Conservation (phyloP, 345 rosid genomes). For the Raphanus raphanistrum region DNA sequence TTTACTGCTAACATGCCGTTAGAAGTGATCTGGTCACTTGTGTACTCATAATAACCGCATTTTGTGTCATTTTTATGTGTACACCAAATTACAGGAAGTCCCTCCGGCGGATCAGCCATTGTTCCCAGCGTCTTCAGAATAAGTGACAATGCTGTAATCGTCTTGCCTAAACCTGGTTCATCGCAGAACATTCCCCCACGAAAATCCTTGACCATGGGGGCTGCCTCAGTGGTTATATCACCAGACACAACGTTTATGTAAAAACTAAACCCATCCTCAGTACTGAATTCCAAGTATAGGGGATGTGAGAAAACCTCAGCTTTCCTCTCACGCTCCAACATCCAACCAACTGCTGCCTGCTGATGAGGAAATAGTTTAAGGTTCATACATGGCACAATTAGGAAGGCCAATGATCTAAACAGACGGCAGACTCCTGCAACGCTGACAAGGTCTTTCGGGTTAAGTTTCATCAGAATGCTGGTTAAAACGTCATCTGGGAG, state of each 20-base stretch:
- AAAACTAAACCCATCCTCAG: conserved; percentile 75
- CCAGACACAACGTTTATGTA: conserved; percentile 70
- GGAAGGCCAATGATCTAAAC: conserved; percentile 63
- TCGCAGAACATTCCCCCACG: conserved; percentile 97
- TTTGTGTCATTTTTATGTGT: conserved; percentile 57
- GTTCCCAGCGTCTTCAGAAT: conserved; percentile 88
- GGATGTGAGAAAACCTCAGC: conserved; percentile 67
- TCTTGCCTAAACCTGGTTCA: conserved; percentile 98
- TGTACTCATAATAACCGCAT: conserved; percentile 82
- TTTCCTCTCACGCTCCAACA: conserved; percentile 82
- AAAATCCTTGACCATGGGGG: conserved; percentile 77
- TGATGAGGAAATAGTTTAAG: conserved; percentile 92
- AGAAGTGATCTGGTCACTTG: conserved; percentile 43
- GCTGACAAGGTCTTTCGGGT: conserved; percentile 65
- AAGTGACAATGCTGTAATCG: conserved; percentile 86
- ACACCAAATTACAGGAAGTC: conserved; percentile 72
- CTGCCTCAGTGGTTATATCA: conserved; percentile 55
- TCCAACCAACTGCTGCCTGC: conserved; percentile 92
- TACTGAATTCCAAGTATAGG: conserved; percentile 53
- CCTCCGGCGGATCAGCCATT: conserved; percentile 77
- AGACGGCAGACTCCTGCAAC: conserved; percentile 73
- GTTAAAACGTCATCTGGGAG: conserved; percentile 67
- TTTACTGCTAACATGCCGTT: conserved; percentile 41
- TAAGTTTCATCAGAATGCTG: conserved; percentile 52
- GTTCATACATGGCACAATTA: conserved; percentile 83